Evolutionary conservation across 1,284 basidiomycete genomes (phyloP).

Genomic region (Caloboletus firmus): DNA sequence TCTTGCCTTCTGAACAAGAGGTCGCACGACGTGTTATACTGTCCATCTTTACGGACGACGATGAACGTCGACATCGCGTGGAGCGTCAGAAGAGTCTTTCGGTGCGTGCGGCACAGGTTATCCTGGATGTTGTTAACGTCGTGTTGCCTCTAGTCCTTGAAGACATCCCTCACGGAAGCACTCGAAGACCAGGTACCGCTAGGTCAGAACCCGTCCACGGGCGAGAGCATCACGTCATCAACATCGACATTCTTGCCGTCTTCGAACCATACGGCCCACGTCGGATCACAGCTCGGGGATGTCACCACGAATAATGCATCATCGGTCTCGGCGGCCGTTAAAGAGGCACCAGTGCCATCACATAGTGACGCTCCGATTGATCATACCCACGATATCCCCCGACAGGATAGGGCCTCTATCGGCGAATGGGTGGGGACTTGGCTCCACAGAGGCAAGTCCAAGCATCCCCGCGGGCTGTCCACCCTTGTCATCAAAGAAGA

Average conservation of each 20-base stretch:
- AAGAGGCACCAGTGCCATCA: constrained; percentile 5
- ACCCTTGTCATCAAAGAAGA: constrained; percentile 23
- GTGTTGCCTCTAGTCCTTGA: constrained; percentile 50
- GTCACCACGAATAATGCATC: background rate
- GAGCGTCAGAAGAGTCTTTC: constrained; percentile 55
- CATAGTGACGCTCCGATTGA: constrained; percentile 1
- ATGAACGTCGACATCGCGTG: constrained; percentile 51
- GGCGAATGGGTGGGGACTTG: constrained; percentile 71
- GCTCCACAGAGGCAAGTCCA: constrained; percentile 49
- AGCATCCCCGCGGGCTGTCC: constrained; percentile 24
- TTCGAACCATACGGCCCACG: background rate
- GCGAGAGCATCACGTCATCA: constrained; percentile 13
- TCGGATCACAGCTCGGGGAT: constrained; percentile 4
- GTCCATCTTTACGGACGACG: constrained; percentile 64
- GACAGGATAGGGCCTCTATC: constrained; percentile 39
- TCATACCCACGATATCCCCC: constrained; percentile 14
- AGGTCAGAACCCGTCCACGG: constrained; percentile 36
- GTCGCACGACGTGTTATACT: constrained; percentile 64
- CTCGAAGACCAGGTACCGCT: constrained; percentile 59
- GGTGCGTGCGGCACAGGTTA: constrained; percentile 39
- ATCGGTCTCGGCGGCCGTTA: background rate
- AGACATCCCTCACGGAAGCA: constrained; percentile 69
- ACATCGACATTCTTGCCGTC: constrained; percentile 6
- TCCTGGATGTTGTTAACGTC: constrained; percentile 14
- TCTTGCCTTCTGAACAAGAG: constrained; percentile 62